Evolutionary conservation across 176 grass and related monocot genomes (phyloP).

Genomic region (Melocanna baccifera): DNA sequence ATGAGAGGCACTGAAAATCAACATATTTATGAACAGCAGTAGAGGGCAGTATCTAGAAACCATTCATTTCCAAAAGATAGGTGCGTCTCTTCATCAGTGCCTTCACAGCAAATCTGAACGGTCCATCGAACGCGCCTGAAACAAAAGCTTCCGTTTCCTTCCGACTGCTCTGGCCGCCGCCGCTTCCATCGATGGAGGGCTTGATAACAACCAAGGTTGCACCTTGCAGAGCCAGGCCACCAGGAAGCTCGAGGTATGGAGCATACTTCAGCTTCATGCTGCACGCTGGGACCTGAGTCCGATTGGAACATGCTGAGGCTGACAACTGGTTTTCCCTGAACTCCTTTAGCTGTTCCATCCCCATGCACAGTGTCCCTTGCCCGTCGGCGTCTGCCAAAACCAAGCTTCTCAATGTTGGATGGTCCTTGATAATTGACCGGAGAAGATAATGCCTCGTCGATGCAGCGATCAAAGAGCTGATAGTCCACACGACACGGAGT

Average conservation of each 20-base stretch:
- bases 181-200: conserved; percentile 39
- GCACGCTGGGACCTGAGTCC: conserved; percentile 79
- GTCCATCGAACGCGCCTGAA: conserved; percentile 64
- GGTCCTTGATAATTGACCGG: conserved; percentile 68
- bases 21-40: no score
- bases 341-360: conserved; percentile 70
- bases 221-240: conserved; percentile 60
- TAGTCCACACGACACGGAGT: conserved; percentile 88
- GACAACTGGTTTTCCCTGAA: conserved; percentile 60
- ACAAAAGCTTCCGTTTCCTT: conserved; percentile 69
- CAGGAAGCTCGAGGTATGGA: conserved; percentile 65
- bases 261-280: conserved; percentile 84
- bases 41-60: conserved; percentile 39
- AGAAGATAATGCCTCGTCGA: conserved; percentile 87
- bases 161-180: conserved; percentile 24
- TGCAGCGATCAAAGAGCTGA: conserved; percentile 81
- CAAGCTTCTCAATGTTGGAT: conserved; percentile 57
- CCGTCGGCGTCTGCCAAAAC: conserved; percentile 67
- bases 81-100: conserved; percentile 74
- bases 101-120: conserved; percentile 54
- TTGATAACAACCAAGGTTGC: conserved; percentile 71
- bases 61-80: conserved; percentile 94
- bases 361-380: conserved; percentile 70
- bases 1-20: no score
- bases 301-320: conserved; percentile 60